Percentiles rank a stretch among this genome's conserved stretches.
Evolutionary conservation across 1,139 yeast genomes (phyloP).

Genomic region (Yamadazyma diospyri): DNA sequence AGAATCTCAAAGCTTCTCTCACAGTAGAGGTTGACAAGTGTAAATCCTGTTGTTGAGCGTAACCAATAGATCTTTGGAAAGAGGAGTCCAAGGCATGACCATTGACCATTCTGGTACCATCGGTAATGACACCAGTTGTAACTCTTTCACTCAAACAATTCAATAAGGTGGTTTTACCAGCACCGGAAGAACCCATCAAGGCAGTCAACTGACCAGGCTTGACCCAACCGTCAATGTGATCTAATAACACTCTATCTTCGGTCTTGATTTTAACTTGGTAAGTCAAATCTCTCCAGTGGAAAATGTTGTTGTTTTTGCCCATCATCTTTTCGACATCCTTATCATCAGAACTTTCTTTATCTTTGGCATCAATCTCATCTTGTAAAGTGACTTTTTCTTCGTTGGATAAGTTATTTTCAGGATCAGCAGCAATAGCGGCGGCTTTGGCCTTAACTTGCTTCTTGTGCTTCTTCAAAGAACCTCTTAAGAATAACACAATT

Average conservation of each 20-base stretch:
- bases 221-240: constrained; percentile 80
- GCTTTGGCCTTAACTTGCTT: constrained; percentile 13
- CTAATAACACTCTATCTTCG: constrained; percentile 61
- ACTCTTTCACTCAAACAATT: constrained; percentile 78
- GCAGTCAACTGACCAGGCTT: constrained; percentile 51
- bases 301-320: constrained; percentile 32
- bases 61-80: constrained; percentile 80
- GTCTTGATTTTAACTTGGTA: constrained; percentile 67
- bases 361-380: constrained; percentile 15
- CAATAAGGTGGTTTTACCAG: constrained; percentile 74
- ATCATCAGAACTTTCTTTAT: background rate
- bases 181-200: constrained; percentile 85
- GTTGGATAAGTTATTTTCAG: constrained; percentile 13
- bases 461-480: constrained; percentile 24
- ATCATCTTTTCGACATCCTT: constrained; percentile 4
- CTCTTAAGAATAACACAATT: constrained; percentile 58
- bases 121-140: constrained; percentile 70
- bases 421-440: constrained; percentile 10
- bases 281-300: constrained; percentile 78
- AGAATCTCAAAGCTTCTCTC: constrained; percentile 69
- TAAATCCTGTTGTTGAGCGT: constrained; percentile 80
- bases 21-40: constrained; percentile 75
- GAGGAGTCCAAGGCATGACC: constrained; percentile 66
- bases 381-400: constrained; percentile 21
- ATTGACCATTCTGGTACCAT: constrained; percentile 70